Percentiles rank a stretch among this genome's conserved stretches.
phyloP scores from a whole-genome alignment of 2,329 filamentous ascomycete species.

The Microascus cirrosus region DNA sequence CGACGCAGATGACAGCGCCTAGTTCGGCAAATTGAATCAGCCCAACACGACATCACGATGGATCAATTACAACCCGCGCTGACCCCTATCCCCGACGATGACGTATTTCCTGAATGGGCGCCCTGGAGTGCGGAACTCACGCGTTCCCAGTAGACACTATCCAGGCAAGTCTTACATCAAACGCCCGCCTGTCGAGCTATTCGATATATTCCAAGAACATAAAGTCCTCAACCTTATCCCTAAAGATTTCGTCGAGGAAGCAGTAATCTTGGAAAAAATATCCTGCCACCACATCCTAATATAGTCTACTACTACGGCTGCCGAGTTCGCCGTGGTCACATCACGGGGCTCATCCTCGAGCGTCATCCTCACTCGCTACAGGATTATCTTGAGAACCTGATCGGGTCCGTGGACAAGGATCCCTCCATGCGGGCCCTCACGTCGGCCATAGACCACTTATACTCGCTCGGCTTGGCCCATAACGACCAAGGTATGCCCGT shows the following conservation, averaged over 20 bases:
- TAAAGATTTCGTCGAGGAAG: slow-evolving; percentile 9
- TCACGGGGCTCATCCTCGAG: slow-evolving; percentile 15
- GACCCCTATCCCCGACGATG: not conserved
- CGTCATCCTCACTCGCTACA: slow-evolving; percentile 8
- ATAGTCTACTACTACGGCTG: slow-evolving; percentile 17
- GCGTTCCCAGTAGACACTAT: not conserved
- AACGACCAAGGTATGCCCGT: slow-evolving; percentile 19
- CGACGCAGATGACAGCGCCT: slow-evolving; percentile 2
- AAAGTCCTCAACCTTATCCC: not conserved
- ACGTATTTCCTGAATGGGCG: not conserved
- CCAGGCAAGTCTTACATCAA: not conserved
- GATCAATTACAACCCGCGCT: not conserved
- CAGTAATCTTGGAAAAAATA: slow-evolving; percentile 10
- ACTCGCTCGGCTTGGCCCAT: slow-evolving; percentile 19
- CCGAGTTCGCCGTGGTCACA: slow-evolving; percentile 11
- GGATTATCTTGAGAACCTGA: slow-evolving; percentile 6
- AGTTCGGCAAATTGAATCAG: not conserved
- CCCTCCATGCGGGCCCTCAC: slow-evolving; percentile 5
- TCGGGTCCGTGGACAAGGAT: not conserved
- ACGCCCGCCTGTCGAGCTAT: not conserved
- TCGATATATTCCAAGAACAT: not conserved
- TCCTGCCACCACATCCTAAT: slow-evolving; percentile 13
- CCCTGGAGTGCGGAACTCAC: not conserved
- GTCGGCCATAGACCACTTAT: slow-evolving; percentile 17
- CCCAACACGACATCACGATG: not conserved